Percentiles rank a stretch among this genome's conserved stretches.
These are phyloP conservation scores for Prunus yedoensis DNA, from an alignment of 331 rosid genomes.

Conservation along the genomic window DNA sequence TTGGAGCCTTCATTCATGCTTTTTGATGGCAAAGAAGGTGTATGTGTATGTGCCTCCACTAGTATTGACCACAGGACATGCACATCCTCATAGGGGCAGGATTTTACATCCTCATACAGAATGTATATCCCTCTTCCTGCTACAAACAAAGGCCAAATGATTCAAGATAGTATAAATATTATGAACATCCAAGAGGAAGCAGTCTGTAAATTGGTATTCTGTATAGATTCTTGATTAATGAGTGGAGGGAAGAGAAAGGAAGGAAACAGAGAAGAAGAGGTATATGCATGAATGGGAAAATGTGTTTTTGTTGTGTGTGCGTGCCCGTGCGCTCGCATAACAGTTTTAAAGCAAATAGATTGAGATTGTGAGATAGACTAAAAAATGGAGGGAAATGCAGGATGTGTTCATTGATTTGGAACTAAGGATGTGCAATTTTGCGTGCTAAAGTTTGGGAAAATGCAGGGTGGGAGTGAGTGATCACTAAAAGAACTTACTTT, in stretches of 20 bases:
- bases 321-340: not conserved
- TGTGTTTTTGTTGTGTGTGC: not conserved
- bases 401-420: not conserved
- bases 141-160: constrained; percentile 7
- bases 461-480: constrained; percentile 1
- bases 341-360: not conserved
- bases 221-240: too few relatives aligned
- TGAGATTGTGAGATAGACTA: not conserved
- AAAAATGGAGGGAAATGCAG: not conserved
- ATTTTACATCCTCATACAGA: constrained; percentile 90
- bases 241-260: too few relatives aligned
- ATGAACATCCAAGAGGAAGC: too few relatives aligned
- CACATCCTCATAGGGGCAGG: constrained; percentile 92
- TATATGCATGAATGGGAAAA: not conserved
- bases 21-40: constrained; percentile 50
- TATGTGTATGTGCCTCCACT: constrained; percentile 70
- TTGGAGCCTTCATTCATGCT: constrained; percentile 38
- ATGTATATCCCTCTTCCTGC: constrained; percentile 95
- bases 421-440: not conserved
- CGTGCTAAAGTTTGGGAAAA: not conserved
- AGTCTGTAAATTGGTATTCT: too few relatives aligned
- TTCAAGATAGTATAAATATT: not conserved
- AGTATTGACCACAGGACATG: constrained; percentile 96
- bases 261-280: too few relatives aligned
- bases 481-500: constrained; percentile 51